Evolutionary conservation across 768 basidiomycete genomes (phyloP).

Genomic region (Tulasnella sp.): DNA sequence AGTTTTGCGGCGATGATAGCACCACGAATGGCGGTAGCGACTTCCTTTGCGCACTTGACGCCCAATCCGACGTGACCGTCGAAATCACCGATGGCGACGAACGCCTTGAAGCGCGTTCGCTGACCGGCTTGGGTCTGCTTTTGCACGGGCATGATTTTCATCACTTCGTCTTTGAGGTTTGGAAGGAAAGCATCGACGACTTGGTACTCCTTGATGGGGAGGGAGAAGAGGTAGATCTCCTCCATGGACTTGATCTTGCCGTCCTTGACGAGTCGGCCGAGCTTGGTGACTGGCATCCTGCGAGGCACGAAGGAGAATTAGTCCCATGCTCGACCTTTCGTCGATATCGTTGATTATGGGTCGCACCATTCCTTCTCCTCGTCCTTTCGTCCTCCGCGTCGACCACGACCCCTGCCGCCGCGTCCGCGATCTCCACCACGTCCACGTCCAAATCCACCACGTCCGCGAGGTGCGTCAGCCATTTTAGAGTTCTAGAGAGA

Average conservation of each 20-base stretch:
- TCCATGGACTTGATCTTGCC: conserved; percentile 99
- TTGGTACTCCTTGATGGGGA: conserved; percentile 99
- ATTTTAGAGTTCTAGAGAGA: conserved; percentile 42
- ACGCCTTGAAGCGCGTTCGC: conserved; percentile 99
- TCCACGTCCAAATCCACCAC: conserved; percentile 87
- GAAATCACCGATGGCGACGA: conserved; percentile 98
- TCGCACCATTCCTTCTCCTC: conserved; percentile 99
- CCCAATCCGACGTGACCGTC: conserved; percentile 99
- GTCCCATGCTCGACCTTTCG: neutral
- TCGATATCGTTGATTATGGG: neutral
- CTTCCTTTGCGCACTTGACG: conserved; percentile 99
- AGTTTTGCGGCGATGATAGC: conserved; percentile 99
- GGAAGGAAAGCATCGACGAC: conserved; percentile 99
- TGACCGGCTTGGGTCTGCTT: conserved; percentile 99
- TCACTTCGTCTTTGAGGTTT: conserved; percentile 98
- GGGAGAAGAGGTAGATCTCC: conserved; percentile 99
- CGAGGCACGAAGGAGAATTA: neutral
- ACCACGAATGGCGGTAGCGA: conserved; percentile 98
- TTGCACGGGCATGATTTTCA: conserved; percentile 99
- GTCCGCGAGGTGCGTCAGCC: conserved; percentile 82
- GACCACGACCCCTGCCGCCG: conserved; percentile 70
- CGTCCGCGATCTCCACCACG: conserved; percentile 53
- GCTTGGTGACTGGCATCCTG: conserved; percentile 97
- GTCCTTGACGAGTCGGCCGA: conserved; percentile 98
- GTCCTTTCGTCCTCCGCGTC: conserved; percentile 96